Conservation (phyloP, 176 grass and related monocot genomes). For the Zea luxurians region DNA sequence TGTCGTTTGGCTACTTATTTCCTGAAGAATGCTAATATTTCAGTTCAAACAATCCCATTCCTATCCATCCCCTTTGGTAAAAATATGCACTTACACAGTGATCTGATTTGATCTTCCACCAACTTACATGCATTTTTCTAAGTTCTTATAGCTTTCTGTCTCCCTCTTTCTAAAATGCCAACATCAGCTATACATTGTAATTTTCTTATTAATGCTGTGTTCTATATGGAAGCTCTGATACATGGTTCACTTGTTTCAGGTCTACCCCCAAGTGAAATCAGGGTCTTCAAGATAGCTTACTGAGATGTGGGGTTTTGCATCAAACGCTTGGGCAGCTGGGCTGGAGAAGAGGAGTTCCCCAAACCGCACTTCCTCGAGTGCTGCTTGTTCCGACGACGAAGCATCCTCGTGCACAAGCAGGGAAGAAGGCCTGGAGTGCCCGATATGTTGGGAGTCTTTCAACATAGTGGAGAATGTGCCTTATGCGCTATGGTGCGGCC, state of each 20-base stretch:
- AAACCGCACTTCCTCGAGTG: conserved; percentile 34
- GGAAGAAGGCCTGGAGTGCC: conserved; percentile 73
- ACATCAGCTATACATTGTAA: background rate
- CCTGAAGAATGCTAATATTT: conserved; percentile 20
- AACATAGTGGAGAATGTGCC: conserved; percentile 90
- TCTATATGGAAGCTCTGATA: conserved; percentile 5
- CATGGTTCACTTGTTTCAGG: conserved; percentile 38
- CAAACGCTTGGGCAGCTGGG: conserved; percentile 38
- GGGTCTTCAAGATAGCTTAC: conserved; percentile 26
- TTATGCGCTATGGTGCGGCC: conserved; percentile 81
- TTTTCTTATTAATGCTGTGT: background rate
- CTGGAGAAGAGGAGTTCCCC: conserved; percentile 44
- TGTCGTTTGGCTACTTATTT: conserved; percentile 4
- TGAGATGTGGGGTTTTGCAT: conserved; percentile 56
- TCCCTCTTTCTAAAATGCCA: background rate
- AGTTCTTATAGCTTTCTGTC: background rate
- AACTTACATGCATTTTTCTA: background rate
- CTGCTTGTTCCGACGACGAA: conserved; percentile 68
- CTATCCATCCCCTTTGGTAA: conserved; percentile 8
- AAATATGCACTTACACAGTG: conserved; percentile 1
- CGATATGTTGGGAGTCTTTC: conserved; percentile 89
- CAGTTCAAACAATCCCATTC: background rate
- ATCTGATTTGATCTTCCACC: background rate
- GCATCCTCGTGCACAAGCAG: conserved; percentile 64
- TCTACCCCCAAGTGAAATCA: conserved; percentile 22